Evolutionary conservation across 345 rosid species (phyloP), one percentile per base, ranked within the genome.

Genomic region (Arabidopsis arenosa): DNA sequence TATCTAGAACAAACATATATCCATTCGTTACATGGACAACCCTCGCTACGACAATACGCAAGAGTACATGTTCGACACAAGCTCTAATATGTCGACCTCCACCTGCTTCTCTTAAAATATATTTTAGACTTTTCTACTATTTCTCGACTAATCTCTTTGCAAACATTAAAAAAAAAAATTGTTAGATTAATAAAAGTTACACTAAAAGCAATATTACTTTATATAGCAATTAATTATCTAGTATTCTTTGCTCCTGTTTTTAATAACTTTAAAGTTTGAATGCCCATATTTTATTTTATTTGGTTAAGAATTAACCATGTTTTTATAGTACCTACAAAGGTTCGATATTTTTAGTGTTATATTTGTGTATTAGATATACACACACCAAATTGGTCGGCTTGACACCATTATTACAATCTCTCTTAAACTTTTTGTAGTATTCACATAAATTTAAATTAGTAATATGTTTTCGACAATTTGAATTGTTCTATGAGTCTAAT

Each of bases 251-350:
- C 52, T n/a, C 9, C 18, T 44, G 6, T 45, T 45, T 45, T 45
- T n/a, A 5, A n/a, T 1, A 2, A 4, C 12, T 41, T 11, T 41
- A 37, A 37, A 37, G 11, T 11, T 35, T 43, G 15, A 13, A 43
- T 8, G 51, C 9, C 17, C 18, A 45, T n/a, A 14, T 3, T 45
- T 14, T n/a, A 23, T 23, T 45, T 5, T 1, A 5, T n/a, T n/a
- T 45, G 17, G 8, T 45, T 45, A 45, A 45, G 17, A n/a, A n/a
- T n/a, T n/a, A n/a, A n/a, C 18, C 18, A n/a, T n/a, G 51, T 41
- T 10, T 39, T 91, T 23, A 23, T 21, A 23, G 26, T 23, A 23
- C 26, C 2, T 23, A 23, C 26, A 23, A 23, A 23, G 26, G 26
- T 23, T 23, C 26, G 26, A 23, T 23, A 23, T 23, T 23, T 23